Evolutionary conservation across 441 rosid species (phyloP).

Genomic region (Macaranga tanarius): DNA sequence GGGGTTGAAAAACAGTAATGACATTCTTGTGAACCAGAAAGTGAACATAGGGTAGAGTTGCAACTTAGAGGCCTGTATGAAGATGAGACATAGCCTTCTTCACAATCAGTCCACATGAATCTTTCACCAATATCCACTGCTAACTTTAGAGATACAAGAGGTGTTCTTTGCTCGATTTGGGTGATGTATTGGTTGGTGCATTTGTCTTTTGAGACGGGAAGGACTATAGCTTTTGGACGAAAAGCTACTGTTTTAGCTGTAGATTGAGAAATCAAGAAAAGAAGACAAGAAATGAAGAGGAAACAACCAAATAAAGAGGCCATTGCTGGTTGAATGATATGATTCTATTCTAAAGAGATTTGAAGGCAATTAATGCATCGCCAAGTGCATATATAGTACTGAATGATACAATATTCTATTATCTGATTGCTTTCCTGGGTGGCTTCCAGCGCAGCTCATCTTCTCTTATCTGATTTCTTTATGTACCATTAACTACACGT

Average conservation of each 20-base stretch:
- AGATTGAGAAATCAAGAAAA: slow-evolving; percentile 3
- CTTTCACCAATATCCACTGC: slow-evolving; percentile 62
- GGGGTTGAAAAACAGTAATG: slow-evolving; percentile 43
- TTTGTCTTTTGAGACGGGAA: slow-evolving; percentile 58
- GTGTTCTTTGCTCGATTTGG: slow-evolving; percentile 54
- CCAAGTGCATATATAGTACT: too few relatives aligned
- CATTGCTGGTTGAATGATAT: too few relatives aligned
- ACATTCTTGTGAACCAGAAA: slow-evolving; percentile 33
- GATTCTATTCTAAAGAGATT: too few relatives aligned
- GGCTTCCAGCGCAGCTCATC: too few relatives aligned
- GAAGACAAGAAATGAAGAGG: slow-evolving; percentile 1
- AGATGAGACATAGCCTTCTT: slow-evolving; percentile 48
- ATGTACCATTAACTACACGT: neutral
- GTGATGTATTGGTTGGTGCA: slow-evolving; percentile 56
- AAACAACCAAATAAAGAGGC: too few relatives aligned
- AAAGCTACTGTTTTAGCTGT: slow-evolving; percentile 27
- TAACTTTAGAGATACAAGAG: slow-evolving; percentile 44
- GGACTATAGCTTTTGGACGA: slow-evolving; percentile 59
- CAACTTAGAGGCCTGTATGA: slow-evolving; percentile 49
- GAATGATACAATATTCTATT: too few relatives aligned
- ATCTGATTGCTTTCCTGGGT: too few relatives aligned
- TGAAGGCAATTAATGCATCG: too few relatives aligned
- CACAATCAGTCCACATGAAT: slow-evolving; percentile 63
- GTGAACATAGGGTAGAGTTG: slow-evolving; percentile 43
- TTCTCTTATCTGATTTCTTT: too few relatives aligned